Conservation (phyloP, 768 basidiomycete species). For the Tricholoma furcatifolium region DNA sequence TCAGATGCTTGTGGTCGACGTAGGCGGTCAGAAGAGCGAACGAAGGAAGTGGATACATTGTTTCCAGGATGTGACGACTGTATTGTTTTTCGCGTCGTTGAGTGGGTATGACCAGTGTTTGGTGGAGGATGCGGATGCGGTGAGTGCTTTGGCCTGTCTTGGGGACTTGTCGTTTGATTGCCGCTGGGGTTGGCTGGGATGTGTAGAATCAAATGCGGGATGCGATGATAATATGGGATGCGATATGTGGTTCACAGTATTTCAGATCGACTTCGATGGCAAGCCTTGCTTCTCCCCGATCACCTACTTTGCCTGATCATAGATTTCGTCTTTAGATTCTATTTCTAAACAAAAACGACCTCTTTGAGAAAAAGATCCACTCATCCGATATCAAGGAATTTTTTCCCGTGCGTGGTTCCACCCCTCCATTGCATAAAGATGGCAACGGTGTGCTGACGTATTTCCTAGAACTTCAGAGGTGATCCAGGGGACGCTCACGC, state of each 20-base stretch:
- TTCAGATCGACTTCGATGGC: slow-evolving; percentile 94
- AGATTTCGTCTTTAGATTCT: slow-evolving; percentile 59
- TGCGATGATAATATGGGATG: slow-evolving; percentile 98
- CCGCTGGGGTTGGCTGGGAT: slow-evolving; percentile 45
- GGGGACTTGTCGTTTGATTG: slow-evolving; percentile 67
- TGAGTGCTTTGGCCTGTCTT: slow-evolving; percentile 35
- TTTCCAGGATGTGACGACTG: slow-evolving; percentile 92
- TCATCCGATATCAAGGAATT: slow-evolving; percentile 84
- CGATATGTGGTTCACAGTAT: slow-evolving; percentile 97
- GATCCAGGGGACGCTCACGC: slow-evolving; percentile 67
- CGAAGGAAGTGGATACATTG: slow-evolving; percentile 93
- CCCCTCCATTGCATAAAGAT: background rate
- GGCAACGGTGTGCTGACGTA: background rate
- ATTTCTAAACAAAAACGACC: slow-evolving; percentile 93
- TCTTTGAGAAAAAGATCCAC: slow-evolving; percentile 82
- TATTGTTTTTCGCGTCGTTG: slow-evolving; percentile 87
- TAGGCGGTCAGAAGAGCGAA: slow-evolving; percentile 92
- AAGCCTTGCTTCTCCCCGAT: slow-evolving; percentile 22
- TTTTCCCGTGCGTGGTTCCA: slow-evolving; percentile 64
- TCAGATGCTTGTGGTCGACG: slow-evolving; percentile 92
- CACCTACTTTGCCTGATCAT: background rate
- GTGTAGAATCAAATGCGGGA: slow-evolving; percentile 96
- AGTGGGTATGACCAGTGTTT: slow-evolving; percentile 68
- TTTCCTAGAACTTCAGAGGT: slow-evolving; percentile 79
- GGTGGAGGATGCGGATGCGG: slow-evolving; percentile 89